Conservation (phyloP, 164 flowering plant species). For the Nymphaea colorata region DNA sequence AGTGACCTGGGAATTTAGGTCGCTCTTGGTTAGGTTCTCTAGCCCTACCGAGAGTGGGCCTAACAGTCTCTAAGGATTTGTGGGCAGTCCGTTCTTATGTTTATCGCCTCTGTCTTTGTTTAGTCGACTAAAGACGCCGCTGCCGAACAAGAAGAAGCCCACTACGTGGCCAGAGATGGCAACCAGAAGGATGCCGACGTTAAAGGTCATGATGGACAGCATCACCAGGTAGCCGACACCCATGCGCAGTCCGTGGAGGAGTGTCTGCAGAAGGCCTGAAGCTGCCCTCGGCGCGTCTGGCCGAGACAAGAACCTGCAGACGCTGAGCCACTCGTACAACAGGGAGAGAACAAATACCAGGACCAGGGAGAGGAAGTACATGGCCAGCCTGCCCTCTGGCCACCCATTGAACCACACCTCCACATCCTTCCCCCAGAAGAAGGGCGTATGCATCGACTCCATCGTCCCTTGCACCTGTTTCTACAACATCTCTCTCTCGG, state of each 20-base stretch:
- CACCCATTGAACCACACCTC: slow-evolving; percentile 31
- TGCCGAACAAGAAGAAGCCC: slow-evolving; percentile 19
- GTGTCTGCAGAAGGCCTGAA: slow-evolving; percentile 3
- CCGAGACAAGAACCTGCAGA: background rate
- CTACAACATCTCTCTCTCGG: too few species aligned
- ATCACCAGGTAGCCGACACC: slow-evolving; percentile 31
- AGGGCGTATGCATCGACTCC: slow-evolving; percentile 27
- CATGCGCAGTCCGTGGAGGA: slow-evolving; percentile 11
- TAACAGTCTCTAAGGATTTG: too few species aligned
- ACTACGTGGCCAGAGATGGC: slow-evolving; percentile 22
- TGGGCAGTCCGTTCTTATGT: background rate
- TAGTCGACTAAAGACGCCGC: background rate
- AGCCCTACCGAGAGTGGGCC: too few species aligned
- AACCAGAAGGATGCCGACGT: slow-evolving; percentile 13
- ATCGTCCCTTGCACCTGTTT: background rate
- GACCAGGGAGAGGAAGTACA: slow-evolving; percentile 28
- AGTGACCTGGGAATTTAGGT: too few species aligned
- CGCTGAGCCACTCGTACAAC: slow-evolving; percentile 7
- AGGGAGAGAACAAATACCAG: slow-evolving; percentile 19
- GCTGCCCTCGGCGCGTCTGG: background rate
- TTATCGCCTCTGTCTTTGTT: background rate
- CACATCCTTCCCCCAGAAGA: slow-evolving; percentile 33
- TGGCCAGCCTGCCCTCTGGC: slow-evolving; percentile 24
- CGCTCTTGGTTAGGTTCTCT: too few species aligned
- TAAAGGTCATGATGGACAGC: slow-evolving; percentile 30